Evolutionary conservation across 768 basidiomycete species (phyloP).

Genomic region (Phanerodontia chrysosporium): DNA sequence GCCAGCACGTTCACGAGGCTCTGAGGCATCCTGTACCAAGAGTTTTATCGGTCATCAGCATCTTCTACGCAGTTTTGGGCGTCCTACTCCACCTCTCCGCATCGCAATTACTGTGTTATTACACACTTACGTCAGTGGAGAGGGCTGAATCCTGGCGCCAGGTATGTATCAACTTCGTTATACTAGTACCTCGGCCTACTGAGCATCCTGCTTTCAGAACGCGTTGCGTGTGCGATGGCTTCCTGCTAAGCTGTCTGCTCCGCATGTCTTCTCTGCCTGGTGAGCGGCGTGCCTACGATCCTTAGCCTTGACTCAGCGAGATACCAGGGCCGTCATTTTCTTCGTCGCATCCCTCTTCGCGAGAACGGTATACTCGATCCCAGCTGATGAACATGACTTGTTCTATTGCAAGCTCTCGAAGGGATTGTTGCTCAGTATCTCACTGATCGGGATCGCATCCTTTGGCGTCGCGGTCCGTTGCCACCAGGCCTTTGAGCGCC

Average conservation of each 20-base stretch:
- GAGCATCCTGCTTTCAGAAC: not conserved
- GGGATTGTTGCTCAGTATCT: too few relatives aligned
- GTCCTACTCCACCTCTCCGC: not conserved
- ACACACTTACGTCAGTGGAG: not conserved
- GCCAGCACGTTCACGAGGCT: not conserved
- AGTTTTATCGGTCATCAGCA: not conserved
- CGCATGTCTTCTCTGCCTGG: not conserved
- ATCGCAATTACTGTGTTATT: not conserved
- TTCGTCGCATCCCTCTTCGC: not conserved
- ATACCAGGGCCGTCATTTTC: not conserved
- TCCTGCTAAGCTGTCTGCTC: not conserved
- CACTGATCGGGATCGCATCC: too few relatives aligned
- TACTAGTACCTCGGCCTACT: too few relatives aligned
- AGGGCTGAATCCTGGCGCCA: not conserved
- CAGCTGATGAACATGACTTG: not conserved
- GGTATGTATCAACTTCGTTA: not conserved
- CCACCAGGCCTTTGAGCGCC: not conserved
- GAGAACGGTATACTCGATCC: not conserved
- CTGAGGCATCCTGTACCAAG: not conserved
- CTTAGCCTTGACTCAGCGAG: not conserved
- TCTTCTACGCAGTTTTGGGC: not conserved
- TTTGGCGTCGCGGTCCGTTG: not conserved
- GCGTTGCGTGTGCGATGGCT: not conserved
- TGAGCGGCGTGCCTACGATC: not conserved
- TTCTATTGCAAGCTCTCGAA: not conserved